These are phyloP conservation scores for Fomitopsis pinicola DNA, from an alignment of 1,284 basidiomycete species.

Conservation along the genomic window DNA sequence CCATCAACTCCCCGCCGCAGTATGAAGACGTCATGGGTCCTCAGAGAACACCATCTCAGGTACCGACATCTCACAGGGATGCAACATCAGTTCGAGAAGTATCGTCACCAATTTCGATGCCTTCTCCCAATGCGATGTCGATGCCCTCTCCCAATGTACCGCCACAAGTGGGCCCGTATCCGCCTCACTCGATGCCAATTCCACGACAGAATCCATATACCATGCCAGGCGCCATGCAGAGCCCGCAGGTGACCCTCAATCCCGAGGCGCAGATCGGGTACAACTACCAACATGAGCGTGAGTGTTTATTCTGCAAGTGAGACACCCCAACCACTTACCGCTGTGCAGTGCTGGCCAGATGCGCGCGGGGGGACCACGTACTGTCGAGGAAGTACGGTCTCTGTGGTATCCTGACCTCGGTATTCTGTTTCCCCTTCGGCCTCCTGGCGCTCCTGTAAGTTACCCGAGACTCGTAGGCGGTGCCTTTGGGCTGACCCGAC, in stretches of 20 bases:
- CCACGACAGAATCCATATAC: background rate
- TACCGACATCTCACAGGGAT: too few species aligned
- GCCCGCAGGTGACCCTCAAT: background rate
- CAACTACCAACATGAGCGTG: background rate
- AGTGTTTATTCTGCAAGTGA: background rate
- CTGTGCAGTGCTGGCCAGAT: slow-evolving; percentile 18
- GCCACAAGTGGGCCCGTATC: background rate
- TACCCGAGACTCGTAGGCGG: background rate
- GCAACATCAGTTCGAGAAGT: too few species aligned
- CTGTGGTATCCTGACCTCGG: slow-evolving; percentile 18
- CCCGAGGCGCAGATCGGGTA: background rate
- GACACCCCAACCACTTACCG: background rate
- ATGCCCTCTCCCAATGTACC: too few species aligned
- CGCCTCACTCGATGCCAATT: background rate
- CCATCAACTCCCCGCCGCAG: too few species aligned
- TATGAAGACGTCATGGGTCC: too few species aligned
- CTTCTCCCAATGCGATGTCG: too few species aligned
- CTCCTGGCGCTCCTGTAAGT: slow-evolving; percentile 20
- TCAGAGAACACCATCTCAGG: too few species aligned
- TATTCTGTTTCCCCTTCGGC: slow-evolving; percentile 20
- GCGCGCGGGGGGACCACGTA: slow-evolving; percentile 23
- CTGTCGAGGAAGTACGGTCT: slow-evolving; percentile 15
- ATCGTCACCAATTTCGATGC: too few species aligned
- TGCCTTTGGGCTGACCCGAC: background rate
- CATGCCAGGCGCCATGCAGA: too few species aligned